These are phyloP conservation scores for Cercospora nicotianae DNA, from an alignment of 2,329 filamentous ascomycete species.

Conservation along the genomic window DNA sequence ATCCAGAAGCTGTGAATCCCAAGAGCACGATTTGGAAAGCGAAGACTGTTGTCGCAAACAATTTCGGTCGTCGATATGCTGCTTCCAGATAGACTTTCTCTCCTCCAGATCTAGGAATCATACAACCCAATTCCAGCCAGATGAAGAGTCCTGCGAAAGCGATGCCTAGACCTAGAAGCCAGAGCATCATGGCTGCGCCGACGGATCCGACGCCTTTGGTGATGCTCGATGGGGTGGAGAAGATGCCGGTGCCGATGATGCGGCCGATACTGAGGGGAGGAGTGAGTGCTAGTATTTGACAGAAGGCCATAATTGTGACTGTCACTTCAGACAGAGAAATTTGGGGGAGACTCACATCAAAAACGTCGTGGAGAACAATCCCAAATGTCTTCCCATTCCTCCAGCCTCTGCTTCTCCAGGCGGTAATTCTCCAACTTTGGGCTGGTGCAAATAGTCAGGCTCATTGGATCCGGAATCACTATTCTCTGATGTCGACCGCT, in stretches of 20 bases:
- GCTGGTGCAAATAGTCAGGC: neutral
- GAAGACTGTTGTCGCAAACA: constrained; percentile 64
- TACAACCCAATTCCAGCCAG: constrained; percentile 63
- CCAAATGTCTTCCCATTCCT: constrained; percentile 22
- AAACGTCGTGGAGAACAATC: constrained; percentile 22
- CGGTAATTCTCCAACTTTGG: constrained; percentile 7
- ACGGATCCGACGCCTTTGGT: constrained; percentile 55
- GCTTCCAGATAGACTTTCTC: constrained; percentile 70
- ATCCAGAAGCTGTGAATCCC: constrained; percentile 66
- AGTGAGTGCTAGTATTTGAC: neutral
- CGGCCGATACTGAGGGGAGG: constrained; percentile 9
- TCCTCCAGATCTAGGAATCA: constrained; percentile 65
- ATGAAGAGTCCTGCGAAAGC: constrained; percentile 56
- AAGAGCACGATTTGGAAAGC: constrained; percentile 63
- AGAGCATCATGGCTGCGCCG: constrained; percentile 63
- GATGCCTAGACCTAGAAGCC: constrained; percentile 62
- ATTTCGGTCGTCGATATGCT: constrained; percentile 62
- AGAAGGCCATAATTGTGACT: no score
- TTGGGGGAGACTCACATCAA: constrained; percentile 8
- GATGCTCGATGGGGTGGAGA: constrained; percentile 18
- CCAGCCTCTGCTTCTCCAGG: constrained; percentile 18
- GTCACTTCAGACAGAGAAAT: neutral
- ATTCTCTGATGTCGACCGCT: neutral
- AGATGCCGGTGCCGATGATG: constrained; percentile 23
- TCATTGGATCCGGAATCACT: neutral